A percentile compares a stretch with the other conserved stretches of the same genome.
Evolutionary conservation across 257 asterid genomes (phyloP).

Genomic region (Asclepias syriaca): DNA sequence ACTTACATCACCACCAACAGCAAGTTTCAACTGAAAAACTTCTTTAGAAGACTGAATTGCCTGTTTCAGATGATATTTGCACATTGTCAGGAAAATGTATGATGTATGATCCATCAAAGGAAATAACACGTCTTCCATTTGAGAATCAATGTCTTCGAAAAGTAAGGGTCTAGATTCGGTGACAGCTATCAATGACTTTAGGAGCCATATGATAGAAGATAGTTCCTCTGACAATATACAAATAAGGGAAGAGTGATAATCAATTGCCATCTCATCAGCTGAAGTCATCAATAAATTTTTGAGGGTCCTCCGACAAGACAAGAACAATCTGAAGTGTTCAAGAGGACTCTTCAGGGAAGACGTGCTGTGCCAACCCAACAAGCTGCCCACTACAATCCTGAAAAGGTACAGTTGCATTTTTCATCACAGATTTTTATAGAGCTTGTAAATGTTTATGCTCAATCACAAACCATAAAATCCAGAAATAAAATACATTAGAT

Average conservation of each 20-base stretch:
- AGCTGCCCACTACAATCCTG: constrained; percentile 73
- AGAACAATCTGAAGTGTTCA: constrained; percentile 59
- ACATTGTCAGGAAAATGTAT: constrained; percentile 36
- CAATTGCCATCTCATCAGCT: constrained; percentile 37
- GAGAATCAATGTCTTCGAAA: constrained; percentile 38
- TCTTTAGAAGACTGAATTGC: constrained; percentile 35
- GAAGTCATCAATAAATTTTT: constrained; percentile 46
- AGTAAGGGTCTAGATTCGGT: constrained; percentile 39
- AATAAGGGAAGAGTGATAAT: constrained; percentile 32
- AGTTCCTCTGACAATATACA: constrained; percentile 25
- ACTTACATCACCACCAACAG: constrained; percentile 24
- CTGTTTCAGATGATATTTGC: constrained; percentile 41
- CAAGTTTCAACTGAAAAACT: constrained; percentile 29
- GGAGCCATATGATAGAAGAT: constrained; percentile 66
- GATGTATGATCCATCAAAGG: constrained; percentile 71
- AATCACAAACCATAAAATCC: not conserved
- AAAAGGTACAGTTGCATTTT: constrained; percentile 14
- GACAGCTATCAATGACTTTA: constrained; percentile 56
- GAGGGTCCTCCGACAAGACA: constrained; percentile 76
- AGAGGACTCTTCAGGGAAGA: constrained; percentile 23
- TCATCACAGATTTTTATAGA: not conserved
- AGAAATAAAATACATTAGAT: not conserved
- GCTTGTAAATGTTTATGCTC: not conserved
- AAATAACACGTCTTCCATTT: constrained; percentile 37
- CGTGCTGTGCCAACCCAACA: constrained; percentile 36